phyloP scores from a whole-genome alignment of 228 moss, liverwort and hornwort species.

The Sphagnum fallax region DNA sequence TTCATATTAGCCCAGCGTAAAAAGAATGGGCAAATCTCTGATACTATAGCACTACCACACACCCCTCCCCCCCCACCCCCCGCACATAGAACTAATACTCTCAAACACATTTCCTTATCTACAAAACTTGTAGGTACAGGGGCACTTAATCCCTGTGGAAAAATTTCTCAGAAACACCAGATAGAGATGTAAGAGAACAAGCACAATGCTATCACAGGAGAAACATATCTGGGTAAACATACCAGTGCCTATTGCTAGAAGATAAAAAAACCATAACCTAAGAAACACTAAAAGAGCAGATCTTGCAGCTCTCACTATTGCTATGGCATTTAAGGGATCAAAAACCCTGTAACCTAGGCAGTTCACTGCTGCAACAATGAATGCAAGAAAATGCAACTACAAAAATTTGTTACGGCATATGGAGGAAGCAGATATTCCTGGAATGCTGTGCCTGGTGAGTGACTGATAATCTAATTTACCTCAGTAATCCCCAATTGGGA shows the following conservation, averaged over 20 bases:
- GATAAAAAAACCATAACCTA: too few species aligned
- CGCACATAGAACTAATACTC: not conserved
- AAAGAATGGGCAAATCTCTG: not conserved
- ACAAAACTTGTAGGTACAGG: not conserved
- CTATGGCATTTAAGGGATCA: not conserved
- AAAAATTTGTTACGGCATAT: not conserved
- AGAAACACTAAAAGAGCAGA: too few species aligned
- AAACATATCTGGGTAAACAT: too few species aligned
- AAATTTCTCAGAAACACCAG: too few species aligned
- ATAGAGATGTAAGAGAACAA: too few species aligned
- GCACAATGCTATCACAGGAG: too few species aligned
- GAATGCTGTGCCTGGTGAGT: not conserved
- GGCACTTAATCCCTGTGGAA: too few species aligned
- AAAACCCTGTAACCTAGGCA: constrained; percentile 1
- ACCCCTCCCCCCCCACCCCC: too few species aligned
- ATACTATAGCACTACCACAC: too few species aligned
- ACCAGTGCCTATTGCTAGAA: too few species aligned
- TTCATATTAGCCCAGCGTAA: not conserved
- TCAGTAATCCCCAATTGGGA: constrained; percentile 2
- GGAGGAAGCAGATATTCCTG: not conserved
- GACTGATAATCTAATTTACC: not conserved
- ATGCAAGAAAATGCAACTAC: not conserved
- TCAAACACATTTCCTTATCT: not conserved
- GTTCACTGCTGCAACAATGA: not conserved
- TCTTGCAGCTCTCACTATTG: too few species aligned